Percentiles rank a stretch among this genome's conserved stretches.
Evolutionary conservation across 2,329 filamentous ascomycete genomes (phyloP).

Genomic region (Aspergillus glaucus): DNA sequence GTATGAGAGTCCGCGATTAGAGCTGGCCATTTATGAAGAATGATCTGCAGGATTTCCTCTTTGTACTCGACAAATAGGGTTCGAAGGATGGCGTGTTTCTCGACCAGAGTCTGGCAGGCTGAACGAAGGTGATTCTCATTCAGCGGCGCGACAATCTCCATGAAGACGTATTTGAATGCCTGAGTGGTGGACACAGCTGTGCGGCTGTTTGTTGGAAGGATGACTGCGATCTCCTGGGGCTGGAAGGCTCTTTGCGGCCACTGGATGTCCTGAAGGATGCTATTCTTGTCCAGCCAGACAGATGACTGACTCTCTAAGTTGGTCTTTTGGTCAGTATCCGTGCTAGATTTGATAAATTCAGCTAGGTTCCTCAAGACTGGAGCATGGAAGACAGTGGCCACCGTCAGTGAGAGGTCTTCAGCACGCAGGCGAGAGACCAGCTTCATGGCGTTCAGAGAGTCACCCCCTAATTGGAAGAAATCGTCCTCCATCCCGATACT

Average conservation of each 20-base stretch:
- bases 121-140: background rate
- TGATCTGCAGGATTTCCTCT: constrained; percentile 40
- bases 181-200: background rate
- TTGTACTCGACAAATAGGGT: constrained; percentile 47
- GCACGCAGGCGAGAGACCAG: background rate
- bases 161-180: background rate
- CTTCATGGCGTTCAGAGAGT: constrained; percentile 21
- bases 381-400: constrained; percentile 12
- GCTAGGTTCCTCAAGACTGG: constrained; percentile 8
- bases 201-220: background rate
- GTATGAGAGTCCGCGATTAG: constrained; percentile 1
- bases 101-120: constrained; percentile 9
- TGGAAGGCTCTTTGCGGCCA: background rate
- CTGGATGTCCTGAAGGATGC: background rate
- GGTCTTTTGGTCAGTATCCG: background rate
- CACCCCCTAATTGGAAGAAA: constrained; percentile 27
- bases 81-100: constrained; percentile 44
- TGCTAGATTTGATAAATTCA: background rate
- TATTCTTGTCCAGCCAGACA: background rate
- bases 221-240: background rate
- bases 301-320: no score
- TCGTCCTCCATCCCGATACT: constrained; percentile 18
- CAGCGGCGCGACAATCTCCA: background rate
- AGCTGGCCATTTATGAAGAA: constrained; percentile 15
- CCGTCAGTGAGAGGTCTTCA: constrained; percentile 10